These are phyloP conservation scores for Haplographium delicatum DNA, from an alignment of 495 filamentous ascomycete species.

Conservation along the genomic window DNA sequence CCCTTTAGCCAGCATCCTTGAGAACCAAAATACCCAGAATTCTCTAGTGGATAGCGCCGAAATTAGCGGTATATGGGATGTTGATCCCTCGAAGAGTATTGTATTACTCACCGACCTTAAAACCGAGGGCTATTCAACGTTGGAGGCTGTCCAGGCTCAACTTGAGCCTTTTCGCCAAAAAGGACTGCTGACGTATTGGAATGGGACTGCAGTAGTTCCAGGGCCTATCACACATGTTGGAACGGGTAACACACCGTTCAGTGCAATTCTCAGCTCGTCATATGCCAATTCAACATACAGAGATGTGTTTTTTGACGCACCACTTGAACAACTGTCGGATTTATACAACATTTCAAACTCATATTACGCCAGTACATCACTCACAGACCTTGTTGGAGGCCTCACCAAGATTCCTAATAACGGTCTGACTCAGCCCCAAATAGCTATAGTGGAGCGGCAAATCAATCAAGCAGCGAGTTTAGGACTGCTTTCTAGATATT, in stretches of 20 bases:
- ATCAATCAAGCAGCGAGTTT: slow-evolving; percentile 9
- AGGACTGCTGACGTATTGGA: slow-evolving; percentile 37
- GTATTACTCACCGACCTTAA: slow-evolving; percentile 44
- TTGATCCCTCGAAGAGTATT: slow-evolving; percentile 31
- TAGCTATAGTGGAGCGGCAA: slow-evolving; percentile 10
- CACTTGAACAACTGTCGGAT: slow-evolving; percentile 27
- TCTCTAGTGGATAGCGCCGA: not conserved
- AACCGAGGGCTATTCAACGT: slow-evolving; percentile 30
- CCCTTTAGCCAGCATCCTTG: slow-evolving; percentile 48
- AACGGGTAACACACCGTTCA: slow-evolving; percentile 43
- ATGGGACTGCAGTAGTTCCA: slow-evolving; percentile 31
- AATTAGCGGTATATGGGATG: slow-evolving; percentile 39
- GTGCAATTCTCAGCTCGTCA: slow-evolving; percentile 33
- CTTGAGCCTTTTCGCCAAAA: slow-evolving; percentile 36
- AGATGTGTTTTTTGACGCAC: slow-evolving; percentile 51
- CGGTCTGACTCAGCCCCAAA: slow-evolving; percentile 28
- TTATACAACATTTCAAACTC: slow-evolving; percentile 36
- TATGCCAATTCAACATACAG: slow-evolving; percentile 34
- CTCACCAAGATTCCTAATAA: slow-evolving; percentile 9
- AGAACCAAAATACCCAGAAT: slow-evolving; percentile 37
- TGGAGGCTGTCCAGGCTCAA: slow-evolving; percentile 35
- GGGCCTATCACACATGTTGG: slow-evolving; percentile 42
- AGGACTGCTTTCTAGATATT: slow-evolving; percentile 21
- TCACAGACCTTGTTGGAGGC: slow-evolving; percentile 20
- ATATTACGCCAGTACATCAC: slow-evolving; percentile 44